Percentiles rank a stretch among this genome's conserved stretches.
Evolutionary conservation across 208 protist species (phyloP).

Genomic region (Wallacemonas sp.): DNA sequence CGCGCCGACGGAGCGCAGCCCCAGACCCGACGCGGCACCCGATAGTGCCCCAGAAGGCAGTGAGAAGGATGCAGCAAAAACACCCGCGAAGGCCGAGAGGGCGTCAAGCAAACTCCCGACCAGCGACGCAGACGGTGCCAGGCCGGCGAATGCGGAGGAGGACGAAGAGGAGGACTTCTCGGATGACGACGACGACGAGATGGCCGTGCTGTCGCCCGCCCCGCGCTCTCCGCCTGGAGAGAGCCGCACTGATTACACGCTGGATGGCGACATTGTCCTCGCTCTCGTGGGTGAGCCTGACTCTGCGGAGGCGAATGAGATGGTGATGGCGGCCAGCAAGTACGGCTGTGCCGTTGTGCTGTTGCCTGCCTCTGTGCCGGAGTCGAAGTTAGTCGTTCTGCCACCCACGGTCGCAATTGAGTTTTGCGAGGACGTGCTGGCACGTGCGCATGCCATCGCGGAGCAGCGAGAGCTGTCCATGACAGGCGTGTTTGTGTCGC

Average conservation of each 20-base stretch:
- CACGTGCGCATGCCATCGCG: constrained; percentile 35
- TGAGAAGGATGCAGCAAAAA: not conserved
- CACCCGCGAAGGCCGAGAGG: not conserved
- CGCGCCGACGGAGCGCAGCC: constrained; percentile 4
- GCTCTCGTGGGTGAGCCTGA: constrained; percentile 43
- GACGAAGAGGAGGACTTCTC: not conserved
- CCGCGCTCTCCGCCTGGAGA: not conserved
- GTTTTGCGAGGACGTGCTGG: constrained; percentile 50
- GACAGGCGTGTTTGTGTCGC: constrained; percentile 43
- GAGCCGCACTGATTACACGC: constrained; percentile 21
- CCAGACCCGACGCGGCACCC: not conserved
- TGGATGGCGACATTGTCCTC: constrained; percentile 57
- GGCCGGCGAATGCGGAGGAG: not conserved
- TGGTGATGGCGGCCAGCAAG: constrained; percentile 53
- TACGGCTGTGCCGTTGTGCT: constrained; percentile 66
- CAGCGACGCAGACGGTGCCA: not conserved
- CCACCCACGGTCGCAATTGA: constrained; percentile 48
- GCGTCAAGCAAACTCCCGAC: not conserved
- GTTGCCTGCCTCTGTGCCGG: constrained; percentile 40
- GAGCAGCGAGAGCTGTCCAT: constrained; percentile 37
- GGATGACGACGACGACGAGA: constrained; percentile 10
- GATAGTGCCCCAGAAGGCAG: not conserved
- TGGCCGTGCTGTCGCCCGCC: constrained; percentile 5
- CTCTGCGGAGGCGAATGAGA: constrained; percentile 49
- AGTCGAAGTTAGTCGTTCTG: constrained; percentile 27